These are phyloP conservation scores for Nephromyces sp. DNA, from an alignment of 169 alveolate genomes.

Conservation along the genomic window DNA sequence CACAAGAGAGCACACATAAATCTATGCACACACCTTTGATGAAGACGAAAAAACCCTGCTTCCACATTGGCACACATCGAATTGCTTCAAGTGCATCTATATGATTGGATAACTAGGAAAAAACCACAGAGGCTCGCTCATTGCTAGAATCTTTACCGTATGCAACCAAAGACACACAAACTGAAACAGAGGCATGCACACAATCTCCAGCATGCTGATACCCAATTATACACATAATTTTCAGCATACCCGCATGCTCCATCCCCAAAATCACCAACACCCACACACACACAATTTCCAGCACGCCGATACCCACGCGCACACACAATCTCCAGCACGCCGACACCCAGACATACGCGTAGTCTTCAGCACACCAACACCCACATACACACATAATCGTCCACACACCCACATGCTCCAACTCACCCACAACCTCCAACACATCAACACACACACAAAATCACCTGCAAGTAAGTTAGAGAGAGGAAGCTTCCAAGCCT, in stretches of 20 bases:
- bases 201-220: not conserved
- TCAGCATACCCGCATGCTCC: not conserved
- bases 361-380: not conserved
- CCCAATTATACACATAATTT: not conserved
- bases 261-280: too few relatives aligned
- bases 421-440: not conserved
- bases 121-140: too few relatives aligned
- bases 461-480: conserved; percentile 10
- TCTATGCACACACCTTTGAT: too few relatives aligned
- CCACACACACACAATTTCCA: not conserved
- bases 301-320: not conserved
- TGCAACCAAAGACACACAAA: not conserved
- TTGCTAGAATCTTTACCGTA: too few relatives aligned
- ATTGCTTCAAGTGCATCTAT: too few relatives aligned
- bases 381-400: not conserved
- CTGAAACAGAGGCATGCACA: not conserved
- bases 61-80: too few relatives aligned
- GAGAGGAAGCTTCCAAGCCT: conserved; percentile 20
- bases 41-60: too few relatives aligned
- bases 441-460: not conserved
- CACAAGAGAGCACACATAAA: too few relatives aligned
- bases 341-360: not conserved
- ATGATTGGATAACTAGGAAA: too few relatives aligned
- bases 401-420: not conserved
- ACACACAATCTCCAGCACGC: not conserved